These are phyloP conservation scores for Dactylellina haptotyla DNA, from an alignment of 2,329 filamentous ascomycete species.

Conservation along the genomic window DNA sequence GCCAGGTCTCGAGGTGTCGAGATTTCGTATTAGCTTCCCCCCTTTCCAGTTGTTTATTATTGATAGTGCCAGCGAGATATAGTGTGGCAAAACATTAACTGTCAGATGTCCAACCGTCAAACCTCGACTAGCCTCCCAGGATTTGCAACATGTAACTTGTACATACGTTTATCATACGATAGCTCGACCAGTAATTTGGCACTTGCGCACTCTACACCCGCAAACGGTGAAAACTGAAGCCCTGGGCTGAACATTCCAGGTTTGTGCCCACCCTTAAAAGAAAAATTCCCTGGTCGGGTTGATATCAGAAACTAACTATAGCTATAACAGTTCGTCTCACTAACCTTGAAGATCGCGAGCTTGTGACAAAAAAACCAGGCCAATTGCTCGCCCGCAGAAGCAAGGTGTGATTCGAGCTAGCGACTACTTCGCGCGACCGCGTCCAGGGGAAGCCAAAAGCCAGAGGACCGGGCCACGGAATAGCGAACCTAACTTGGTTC, in stretches of 20 bases:
- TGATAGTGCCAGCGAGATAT: not conserved
- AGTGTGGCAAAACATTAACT: constrained; percentile 12
- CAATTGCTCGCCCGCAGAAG: not conserved
- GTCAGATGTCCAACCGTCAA: not conserved
- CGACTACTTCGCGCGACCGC: constrained; percentile 27
- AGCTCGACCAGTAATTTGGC: not conserved
- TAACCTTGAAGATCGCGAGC: not conserved
- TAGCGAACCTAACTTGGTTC: constrained; percentile 1
- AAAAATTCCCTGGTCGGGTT: not conserved
- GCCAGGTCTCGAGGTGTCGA: not conserved
- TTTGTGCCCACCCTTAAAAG: not conserved
- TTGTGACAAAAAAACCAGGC: not conserved
- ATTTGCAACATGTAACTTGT: not conserved
- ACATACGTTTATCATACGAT: constrained; percentile 24
- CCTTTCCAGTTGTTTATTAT: not conserved
- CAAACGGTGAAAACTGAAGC: not conserved
- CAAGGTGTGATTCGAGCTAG: constrained; percentile 7
- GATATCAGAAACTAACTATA: not conserved
- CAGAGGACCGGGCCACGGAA: constrained; percentile 29
- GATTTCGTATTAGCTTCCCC: constrained; percentile 12
- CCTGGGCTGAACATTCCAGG: no score
- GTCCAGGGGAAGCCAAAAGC: not conserved
- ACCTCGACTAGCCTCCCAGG: not conserved
- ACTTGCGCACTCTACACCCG: not conserved
- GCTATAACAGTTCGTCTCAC: not conserved